Evolutionary conservation across 176 grass and related monocot genomes (phyloP).

Genomic region (Cymbopogon citratus): DNA sequence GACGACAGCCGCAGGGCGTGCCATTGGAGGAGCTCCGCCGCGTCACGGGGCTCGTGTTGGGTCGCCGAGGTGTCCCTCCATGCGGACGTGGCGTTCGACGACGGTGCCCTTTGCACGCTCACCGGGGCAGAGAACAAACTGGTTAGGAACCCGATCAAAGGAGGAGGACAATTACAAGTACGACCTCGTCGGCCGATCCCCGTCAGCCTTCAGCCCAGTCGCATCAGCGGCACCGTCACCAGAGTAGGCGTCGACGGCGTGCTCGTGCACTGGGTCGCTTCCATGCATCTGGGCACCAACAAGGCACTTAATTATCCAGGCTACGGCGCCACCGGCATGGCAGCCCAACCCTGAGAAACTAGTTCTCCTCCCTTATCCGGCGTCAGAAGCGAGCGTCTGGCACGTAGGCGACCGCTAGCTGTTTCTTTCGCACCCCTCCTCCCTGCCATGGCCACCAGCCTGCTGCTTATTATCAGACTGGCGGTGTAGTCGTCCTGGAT

Average conservation of each 20-base stretch:
- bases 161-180: no score
- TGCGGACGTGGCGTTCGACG: not conserved
- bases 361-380: not conserved
- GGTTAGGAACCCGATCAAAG: no score
- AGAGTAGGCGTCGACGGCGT: not conserved
- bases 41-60: not conserved
- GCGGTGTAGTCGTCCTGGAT: no score
- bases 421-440: not conserved
- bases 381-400: not conserved
- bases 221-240: not conserved
- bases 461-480: no score
- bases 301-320: not conserved
- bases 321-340: not conserved
- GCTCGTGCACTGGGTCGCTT: conserved; percentile 16
- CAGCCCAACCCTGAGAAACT: not conserved
- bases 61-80: not conserved
- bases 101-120: not conserved
- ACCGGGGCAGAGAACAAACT: no score
- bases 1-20: not conserved
- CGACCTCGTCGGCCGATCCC: not conserved
- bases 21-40: not conserved
- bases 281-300: not conserved
- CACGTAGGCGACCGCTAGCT: not conserved
- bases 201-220: not conserved
- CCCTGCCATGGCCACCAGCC: no score